Conservation (phyloP, 495 filamentous ascomycete species). For the Rusavskia elegans region DNA sequence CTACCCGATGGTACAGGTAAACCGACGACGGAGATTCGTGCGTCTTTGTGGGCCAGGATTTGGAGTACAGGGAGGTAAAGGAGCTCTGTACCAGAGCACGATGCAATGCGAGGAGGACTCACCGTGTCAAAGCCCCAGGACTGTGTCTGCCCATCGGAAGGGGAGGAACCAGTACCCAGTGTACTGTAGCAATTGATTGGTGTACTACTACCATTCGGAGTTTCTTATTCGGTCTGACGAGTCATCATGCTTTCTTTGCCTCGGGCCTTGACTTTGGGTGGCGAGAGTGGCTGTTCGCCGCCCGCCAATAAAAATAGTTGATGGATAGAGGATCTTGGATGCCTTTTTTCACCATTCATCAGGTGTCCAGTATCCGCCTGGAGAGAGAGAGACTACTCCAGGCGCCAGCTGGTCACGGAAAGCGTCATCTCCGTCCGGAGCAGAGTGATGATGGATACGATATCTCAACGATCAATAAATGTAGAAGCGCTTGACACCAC, state of each 20-base stretch:
- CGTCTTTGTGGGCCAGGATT: background rate
- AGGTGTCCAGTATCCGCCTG: background rate
- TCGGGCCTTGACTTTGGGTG: background rate
- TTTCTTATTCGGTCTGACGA: background rate
- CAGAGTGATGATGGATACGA: no score
- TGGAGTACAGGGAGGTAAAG: background rate
- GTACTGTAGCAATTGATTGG: no score
- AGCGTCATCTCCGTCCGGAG: no score
- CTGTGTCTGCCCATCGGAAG: no score
- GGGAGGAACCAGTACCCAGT: no score
- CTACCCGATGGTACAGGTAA: background rate
- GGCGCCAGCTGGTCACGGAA: no score
- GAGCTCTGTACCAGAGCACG: background rate
- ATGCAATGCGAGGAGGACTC: background rate
- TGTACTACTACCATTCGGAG: background rate
- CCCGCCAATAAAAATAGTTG: background rate
- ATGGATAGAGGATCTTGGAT: background rate
- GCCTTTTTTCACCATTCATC: background rate
- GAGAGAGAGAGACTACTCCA: no score
- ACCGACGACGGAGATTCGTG: background rate
- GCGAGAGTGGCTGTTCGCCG: background rate
- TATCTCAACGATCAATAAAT: no score
- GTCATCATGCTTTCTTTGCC: background rate
- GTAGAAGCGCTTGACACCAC: background rate
- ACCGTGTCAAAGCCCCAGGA: no score